Base-by-base conservation (phyloP, 1,139 yeast species). In the Magnusiomyces ingens region DNA sequence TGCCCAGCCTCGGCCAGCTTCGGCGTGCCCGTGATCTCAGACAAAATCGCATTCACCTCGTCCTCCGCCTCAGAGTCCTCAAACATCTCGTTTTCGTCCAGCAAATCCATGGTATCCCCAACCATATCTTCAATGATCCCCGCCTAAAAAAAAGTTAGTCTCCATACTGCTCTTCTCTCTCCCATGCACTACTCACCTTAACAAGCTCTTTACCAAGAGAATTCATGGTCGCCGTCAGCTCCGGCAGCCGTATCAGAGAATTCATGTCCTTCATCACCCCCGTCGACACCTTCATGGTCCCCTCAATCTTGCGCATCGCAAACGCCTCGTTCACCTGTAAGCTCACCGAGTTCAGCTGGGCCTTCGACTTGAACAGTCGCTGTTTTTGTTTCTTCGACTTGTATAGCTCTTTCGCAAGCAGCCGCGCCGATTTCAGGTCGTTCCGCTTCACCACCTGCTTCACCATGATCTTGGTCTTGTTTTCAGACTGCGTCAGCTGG, bases 91-190 rank as follows among this genome's bases (percentile, higher is more conserved):
- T 76, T 85, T 53, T 83, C 89, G 51, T 77, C 81, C 44, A 84
- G 75, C 53, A 78, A 71, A 58, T 91, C 98, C 55, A 93, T 75
- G 63, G 89, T 82, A 65, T 94, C 99, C 55, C 87, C 90, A 69
- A 91, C 83, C 98, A 94, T 93, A 66, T 94, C 99, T 62, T 87
- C 90, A 57, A 94, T 90, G 50, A 94, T 80, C 0, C 99, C 99
- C 2, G 96, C 71, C 62, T 69, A 55, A 36, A 37, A 22, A 19
- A 17, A 41, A 17, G 36, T 13, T 36, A 21, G 22, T 32, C 17
- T 32, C 29, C 3, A 26, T 2, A 26, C 29, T 42, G 5, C 17
- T 15, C 6, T 17, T 3, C n/a, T 44, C 35, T 45, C n/a, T n/a
- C n/a, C n/a, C n/a, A n/a, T n/a, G n/a, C 36, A 17, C 3, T n/a